Evolutionary conservation across 2,329 filamentous ascomycete species (phyloP).

Genomic region (Pseudomassariella vexata): DNA sequence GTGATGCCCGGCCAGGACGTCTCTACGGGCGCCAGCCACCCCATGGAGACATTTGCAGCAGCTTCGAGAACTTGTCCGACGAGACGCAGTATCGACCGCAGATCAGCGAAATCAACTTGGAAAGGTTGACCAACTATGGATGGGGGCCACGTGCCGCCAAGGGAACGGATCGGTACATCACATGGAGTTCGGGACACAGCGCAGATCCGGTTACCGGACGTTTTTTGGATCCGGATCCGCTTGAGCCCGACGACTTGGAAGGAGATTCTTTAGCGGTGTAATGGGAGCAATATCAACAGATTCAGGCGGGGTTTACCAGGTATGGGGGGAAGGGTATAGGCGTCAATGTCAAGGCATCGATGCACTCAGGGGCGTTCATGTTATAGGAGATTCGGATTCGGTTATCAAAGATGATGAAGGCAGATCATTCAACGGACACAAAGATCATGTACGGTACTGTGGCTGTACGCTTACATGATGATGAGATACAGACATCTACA

Average conservation of each 20-base stretch:
- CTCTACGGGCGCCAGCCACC: conserved; percentile 5
- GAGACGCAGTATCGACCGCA: conserved; percentile 6
- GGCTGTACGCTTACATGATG: too few species aligned
- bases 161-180: conserved; percentile 10
- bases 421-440: too few species aligned
- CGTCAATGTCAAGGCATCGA: too few species aligned
- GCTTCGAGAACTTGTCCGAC: conserved; percentile 13
- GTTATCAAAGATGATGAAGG: too few species aligned
- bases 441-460: too few species aligned
- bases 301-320: too few species aligned
- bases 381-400: too few species aligned
- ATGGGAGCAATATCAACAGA: too few species aligned
- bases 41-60: conserved; percentile 11
- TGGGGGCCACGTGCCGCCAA: conserved; percentile 10
- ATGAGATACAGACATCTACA: too few species aligned
- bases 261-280: neutral
- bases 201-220: conserved; percentile 15
- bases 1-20: conserved; percentile 10
- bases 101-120: conserved; percentile 10
- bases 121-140: conserved; percentile 15
- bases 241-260: conserved; percentile 12
- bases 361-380: too few species aligned
- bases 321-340: too few species aligned
- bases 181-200: conserved; percentile 12
- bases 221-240: conserved; percentile 16